Conservation (phyloP, 306 rosid species). For the Astragalus glycyphyllos region DNA sequence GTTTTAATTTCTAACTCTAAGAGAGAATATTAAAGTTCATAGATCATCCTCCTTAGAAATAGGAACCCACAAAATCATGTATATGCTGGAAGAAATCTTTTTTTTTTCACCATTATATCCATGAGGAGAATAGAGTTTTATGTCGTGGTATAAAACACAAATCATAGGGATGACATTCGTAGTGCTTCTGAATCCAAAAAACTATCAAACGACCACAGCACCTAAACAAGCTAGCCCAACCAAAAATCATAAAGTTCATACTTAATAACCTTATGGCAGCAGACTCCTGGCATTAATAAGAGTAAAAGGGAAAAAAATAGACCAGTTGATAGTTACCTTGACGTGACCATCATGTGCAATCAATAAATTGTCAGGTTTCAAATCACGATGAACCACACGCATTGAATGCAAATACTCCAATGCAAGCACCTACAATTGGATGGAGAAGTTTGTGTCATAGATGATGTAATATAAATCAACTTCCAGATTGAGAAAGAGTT, state of each 20-base stretch:
- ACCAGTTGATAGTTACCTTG: constrained; percentile 65
- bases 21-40: constrained; percentile 3
- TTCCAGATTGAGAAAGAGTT: constrained; percentile 24
- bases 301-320: background rate
- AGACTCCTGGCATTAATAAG: constrained; percentile 16
- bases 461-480: constrained; percentile 19
- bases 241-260: constrained; percentile 8
- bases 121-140: no score
- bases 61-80: background rate
- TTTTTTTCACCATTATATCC: background rate
- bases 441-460: constrained; percentile 14
- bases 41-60: background rate
- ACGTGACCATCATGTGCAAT: constrained; percentile 98
- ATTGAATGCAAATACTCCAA: constrained; percentile 95
- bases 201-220: background rate
- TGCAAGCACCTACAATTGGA: constrained; percentile 79
- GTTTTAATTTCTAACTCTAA: background rate
- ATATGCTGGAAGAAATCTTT: background rate
- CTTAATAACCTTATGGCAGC: background rate
- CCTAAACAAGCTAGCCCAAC: constrained; percentile 24
- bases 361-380: constrained; percentile 96
- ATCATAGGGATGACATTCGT: no score
- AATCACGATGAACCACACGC: constrained; percentile 92
- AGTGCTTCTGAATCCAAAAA: background rate
- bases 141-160: no score